Evolutionary conservation across 2,329 filamentous ascomycete genomes (phyloP).

Genomic region (Cordyceps fumosorosea): DNA sequence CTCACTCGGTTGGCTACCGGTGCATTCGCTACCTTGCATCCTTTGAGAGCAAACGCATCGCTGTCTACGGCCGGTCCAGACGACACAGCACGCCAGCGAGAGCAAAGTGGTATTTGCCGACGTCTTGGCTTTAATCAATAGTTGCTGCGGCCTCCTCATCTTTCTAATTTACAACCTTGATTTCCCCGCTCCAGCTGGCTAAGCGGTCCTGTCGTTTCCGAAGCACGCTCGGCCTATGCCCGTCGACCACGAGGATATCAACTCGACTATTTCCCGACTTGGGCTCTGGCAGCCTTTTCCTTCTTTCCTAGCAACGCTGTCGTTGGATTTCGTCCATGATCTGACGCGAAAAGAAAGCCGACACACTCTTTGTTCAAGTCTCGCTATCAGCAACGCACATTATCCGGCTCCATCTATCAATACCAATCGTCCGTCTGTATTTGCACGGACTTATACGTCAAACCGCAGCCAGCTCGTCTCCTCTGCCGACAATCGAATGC

Average conservation of each 20-base stretch:
- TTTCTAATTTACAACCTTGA: neutral
- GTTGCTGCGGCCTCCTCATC: neutral
- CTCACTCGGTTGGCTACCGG: neutral
- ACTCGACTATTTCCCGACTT: neutral
- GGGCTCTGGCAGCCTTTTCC: slow-evolving; percentile 1
- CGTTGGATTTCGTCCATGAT: neutral
- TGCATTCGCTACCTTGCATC: slow-evolving; percentile 2
- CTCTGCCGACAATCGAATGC: neutral
- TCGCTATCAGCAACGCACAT: neutral
- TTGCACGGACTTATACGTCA: neutral
- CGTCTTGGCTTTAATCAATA: slow-evolving; percentile 7
- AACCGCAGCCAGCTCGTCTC: neutral
- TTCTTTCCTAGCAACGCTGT: neutral
- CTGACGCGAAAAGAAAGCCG: neutral
- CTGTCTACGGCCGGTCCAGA: slow-evolving; percentile 12
- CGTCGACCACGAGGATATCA: slow-evolving; percentile 6
- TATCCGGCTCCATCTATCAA: neutral
- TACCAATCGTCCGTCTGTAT: neutral
- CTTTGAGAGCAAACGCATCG: neutral
- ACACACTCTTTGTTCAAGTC: neutral
- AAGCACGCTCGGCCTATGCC: neutral
- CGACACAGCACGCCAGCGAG: neutral
- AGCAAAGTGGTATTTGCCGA: neutral
- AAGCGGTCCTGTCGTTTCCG: slow-evolving; percentile 9
- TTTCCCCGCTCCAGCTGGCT: slow-evolving; percentile 9